Evolutionary conservation across 805 yeast species (phyloP).

Genomic region (Ogataea populi-albae): DNA sequence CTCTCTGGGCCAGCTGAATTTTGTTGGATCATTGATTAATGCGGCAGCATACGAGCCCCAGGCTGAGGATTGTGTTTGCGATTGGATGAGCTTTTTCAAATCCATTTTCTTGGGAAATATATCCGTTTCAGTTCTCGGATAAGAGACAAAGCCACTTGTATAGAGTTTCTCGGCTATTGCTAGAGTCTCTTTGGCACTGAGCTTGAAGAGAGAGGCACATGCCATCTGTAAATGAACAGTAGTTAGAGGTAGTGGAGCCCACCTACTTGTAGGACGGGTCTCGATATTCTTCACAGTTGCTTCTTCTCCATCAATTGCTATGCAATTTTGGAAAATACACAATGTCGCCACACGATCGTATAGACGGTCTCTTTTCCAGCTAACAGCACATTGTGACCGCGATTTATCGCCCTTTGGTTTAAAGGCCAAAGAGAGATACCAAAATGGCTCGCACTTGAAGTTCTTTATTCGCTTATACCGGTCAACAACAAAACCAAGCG

Average conservation of each 20-base stretch:
- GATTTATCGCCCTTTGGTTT: conserved; percentile 33
- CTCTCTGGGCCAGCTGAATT: conserved; percentile 63
- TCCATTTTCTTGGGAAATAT: conserved; percentile 77
- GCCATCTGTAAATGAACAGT: conserved; percentile 91
- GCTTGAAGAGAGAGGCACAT: conserved; percentile 69
- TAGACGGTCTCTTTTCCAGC: conserved; percentile 71
- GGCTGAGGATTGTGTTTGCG: conserved; percentile 49
- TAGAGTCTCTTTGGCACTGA: conserved; percentile 78
- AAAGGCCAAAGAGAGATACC: conserved; percentile 62
- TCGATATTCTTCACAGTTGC: conserved; percentile 52
- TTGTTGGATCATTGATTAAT: conserved; percentile 39
- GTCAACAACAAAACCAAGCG: conserved; percentile 94
- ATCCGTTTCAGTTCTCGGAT: conserved; percentile 98
- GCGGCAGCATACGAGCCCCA: conserved; percentile 75
- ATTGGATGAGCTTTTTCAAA: conserved; percentile 54
- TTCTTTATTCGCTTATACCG: conserved; percentile 70
- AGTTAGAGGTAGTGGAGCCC: conserved; percentile 86
- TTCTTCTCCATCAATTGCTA: conserved; percentile 39
- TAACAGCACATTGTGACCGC: conserved; percentile 41
- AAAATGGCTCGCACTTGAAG: conserved; percentile 76
- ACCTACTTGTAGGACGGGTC: conserved; percentile 67
- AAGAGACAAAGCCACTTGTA: conserved; percentile 81
- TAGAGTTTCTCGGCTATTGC: conserved; percentile 81
- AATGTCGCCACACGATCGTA: conserved; percentile 70
- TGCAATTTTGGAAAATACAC: conserved; percentile 65